A percentile compares a stretch with the other conserved stretches of the same genome.
Evolutionary conservation across 2,329 filamentous ascomycete species (phyloP).

Genomic region (Penicillium hesseltinei): DNA sequence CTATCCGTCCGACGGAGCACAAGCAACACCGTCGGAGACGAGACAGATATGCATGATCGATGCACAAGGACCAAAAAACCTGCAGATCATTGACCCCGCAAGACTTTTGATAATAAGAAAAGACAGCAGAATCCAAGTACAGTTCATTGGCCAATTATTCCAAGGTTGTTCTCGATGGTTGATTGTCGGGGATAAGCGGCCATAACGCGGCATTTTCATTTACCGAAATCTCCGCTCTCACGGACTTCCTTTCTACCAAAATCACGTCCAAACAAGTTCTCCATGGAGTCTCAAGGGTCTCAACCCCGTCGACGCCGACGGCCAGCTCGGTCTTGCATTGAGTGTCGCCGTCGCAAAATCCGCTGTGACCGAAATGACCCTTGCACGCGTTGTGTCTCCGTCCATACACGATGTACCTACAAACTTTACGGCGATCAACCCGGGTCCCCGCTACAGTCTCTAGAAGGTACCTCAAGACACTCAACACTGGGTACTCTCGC

Average conservation of each 20-base stretch:
- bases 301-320: neutral
- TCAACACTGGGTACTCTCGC: neutral
- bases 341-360: neutral
- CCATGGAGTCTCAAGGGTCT: neutral
- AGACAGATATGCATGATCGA: neutral
- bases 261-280: neutral
- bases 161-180: neutral
- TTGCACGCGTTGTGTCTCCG: neutral
- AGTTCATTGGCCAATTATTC: neutral
- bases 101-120: neutral
- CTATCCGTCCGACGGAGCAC: constrained; percentile 5
- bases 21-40: constrained; percentile 3
- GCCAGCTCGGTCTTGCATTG: neutral
- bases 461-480: neutral
- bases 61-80: neutral
- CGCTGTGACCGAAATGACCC: neutral
- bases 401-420: neutral
- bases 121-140: neutral
- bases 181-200: neutral
- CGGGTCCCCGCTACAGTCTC: neutral
- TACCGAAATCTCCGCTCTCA: neutral
- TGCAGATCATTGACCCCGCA: neutral
- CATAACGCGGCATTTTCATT: neutral
- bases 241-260: neutral
- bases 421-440: neutral